A percentile compares a stretch with the other conserved stretches of the same genome.
These are phyloP conservation scores for Luffa aegyptiaca DNA, from an alignment of 306 rosid species.

Conservation along the genomic window DNA sequence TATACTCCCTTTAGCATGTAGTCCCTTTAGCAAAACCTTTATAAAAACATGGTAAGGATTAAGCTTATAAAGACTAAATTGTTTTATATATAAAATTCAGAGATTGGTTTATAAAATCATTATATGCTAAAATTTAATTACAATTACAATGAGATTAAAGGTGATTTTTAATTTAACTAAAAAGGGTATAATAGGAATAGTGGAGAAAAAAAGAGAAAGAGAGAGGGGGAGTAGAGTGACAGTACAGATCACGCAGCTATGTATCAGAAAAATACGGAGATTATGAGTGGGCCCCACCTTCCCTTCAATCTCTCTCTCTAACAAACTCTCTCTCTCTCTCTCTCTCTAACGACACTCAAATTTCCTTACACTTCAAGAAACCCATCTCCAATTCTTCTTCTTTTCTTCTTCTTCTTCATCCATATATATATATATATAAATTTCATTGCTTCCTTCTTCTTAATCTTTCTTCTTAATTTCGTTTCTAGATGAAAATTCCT, in stretches of 20 bases:
- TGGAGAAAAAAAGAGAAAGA: background rate
- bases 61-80: no score
- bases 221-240: background rate
- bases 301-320: constrained; percentile 24
- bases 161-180: no score
- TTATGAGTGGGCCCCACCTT: constrained; percentile 21
- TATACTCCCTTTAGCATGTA: no score
- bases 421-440: background rate
- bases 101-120: no score
- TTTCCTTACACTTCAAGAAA: background rate
- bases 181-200: background rate
- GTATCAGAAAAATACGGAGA: constrained; percentile 12
- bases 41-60: no score
- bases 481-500: background rate
- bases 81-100: no score
- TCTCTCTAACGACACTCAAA: background rate
- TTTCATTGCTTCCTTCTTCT: background rate
- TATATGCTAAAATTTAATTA: no score
- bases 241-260: constrained; percentile 4
- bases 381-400: background rate
- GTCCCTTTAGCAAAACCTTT: no score
- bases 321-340: constrained; percentile 13
- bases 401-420: background rate
- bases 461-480: background rate
- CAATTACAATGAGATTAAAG: no score